Evolutionary conservation across 2,329 filamentous ascomycete species (phyloP), one percentile per base, ranked within the genome.

Genomic region (Dothidotthia symphoricarpi): DNA sequence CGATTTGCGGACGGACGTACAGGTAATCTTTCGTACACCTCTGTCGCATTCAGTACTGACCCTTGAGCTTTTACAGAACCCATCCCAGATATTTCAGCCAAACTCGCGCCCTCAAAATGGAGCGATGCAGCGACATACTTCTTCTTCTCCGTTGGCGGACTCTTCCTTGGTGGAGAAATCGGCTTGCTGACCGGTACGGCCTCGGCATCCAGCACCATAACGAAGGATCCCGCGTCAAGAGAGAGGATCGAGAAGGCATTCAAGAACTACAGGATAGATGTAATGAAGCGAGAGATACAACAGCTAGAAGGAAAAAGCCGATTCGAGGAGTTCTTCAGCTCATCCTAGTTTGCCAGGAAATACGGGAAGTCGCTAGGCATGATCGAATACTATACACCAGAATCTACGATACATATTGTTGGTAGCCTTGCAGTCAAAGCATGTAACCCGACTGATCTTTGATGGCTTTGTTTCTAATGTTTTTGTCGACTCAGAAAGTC

Each of bases 151-250:
- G 56, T 76, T 0, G 81, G 80, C 11, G 81, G 82, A 0, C 57
- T 84, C 4, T 80, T 86, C 44, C 47, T 86, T 5, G 81, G 81
- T 6, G 82, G 82, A 6, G 82, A 86, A 65, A 64, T 74, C 10
- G 82, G 82, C 0, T 65, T 85, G 31, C 47, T 84, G 40, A 74
- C 73, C 0, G 82, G 83, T 1, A 74, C 73, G 1, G 71, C 72
- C 31, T 71, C 74, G 4, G 81, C 78, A 3, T 70, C 74, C 22
- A 69, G 75, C 25, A 67, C 67, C 1, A 76, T 86, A 36, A 70
- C 68, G 1, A 61, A 61, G 16, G 77, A 85, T 50, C 72, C 77
- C 0, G 77, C 76, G 38, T 70, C 72, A 12, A 71, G 69, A 47
- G 65, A 70, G 50, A 69, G 82, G 46, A 80, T 86, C 37, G 79